Evolutionary conservation across 345 rosid genomes (phyloP).

Genomic region (Toxicodendron radicans): DNA sequence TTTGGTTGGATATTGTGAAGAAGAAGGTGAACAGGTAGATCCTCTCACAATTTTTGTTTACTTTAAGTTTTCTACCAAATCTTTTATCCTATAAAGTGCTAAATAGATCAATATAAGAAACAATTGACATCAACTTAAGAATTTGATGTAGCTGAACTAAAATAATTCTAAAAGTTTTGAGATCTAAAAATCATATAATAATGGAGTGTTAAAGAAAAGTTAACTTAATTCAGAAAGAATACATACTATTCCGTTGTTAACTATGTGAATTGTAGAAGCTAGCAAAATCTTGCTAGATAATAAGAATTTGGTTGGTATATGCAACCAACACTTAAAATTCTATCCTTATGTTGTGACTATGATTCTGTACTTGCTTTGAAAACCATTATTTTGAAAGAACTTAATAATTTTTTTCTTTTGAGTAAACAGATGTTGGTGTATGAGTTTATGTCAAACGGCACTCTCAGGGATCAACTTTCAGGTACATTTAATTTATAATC

Average conservation of each 20-base stretch:
- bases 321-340: not conserved
- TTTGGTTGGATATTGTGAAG: slow-evolving; percentile 86
- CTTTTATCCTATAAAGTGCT: not conserved
- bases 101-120: not conserved
- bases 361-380: not conserved
- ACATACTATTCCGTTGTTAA: too few species aligned
- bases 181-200: not conserved
- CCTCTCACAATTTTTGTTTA: not conserved
- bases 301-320: not conserved
- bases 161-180: not conserved
- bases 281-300: too few species aligned
- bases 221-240: not conserved
- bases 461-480: slow-evolving; percentile 80
- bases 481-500: slow-evolving; percentile 43
- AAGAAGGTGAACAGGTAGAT: slow-evolving; percentile 90
- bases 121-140: not conserved
- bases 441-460: slow-evolving; percentile 89
- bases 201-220: not conserved
- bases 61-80: not conserved
- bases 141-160: not conserved
- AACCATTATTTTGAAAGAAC: slow-evolving; percentile 8
- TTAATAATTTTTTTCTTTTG: slow-evolving; percentile 1
- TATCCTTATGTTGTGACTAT: not conserved
- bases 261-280: not conserved
- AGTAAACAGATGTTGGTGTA: slow-evolving; percentile 82